A percentile compares a stretch with the other conserved stretches of the same genome.
Conservation (phyloP, 2,329 filamentous ascomycete species). For the Byssoonygena ceratinophila region DNA sequence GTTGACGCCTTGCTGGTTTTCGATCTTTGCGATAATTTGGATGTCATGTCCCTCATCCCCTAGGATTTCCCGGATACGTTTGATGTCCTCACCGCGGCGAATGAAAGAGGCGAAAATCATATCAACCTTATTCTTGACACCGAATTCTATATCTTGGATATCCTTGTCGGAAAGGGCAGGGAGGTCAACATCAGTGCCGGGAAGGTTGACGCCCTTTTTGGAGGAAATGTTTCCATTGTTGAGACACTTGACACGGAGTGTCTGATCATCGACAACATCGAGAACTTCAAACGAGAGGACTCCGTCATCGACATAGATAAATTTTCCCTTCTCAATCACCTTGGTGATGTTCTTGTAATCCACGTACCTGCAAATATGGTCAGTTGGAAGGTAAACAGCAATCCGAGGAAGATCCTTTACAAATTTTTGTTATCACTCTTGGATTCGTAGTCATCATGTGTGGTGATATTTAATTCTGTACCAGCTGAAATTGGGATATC, state of each 20-base stretch:
- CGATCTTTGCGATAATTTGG: conserved; percentile 99
- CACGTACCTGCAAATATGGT: conserved; percentile 57
- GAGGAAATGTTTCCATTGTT: conserved; percentile 99
- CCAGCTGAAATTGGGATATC: conserved; percentile 76
- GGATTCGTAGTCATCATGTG: conserved; percentile 82
- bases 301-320: conserved; percentile 97
- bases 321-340: conserved; percentile 81
- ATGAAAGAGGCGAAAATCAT: conserved; percentile 99
- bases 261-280: conserved; percentile 78
- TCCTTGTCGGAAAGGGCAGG: conserved; percentile 97
- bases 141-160: conserved; percentile 83
- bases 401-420: conserved; percentile 44
- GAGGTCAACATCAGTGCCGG: conserved; percentile 96
- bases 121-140: conserved; percentile 97
- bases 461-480: conserved; percentile 86
- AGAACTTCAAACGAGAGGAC: conserved; percentile 94
- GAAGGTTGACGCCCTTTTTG: conserved; percentile 98
- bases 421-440: conserved; percentile 84
- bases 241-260: conserved; percentile 70
- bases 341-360: conserved; percentile 99
- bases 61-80: conserved; percentile 79
- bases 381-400: neutral
- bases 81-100: conserved; percentile 85
- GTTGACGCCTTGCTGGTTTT: conserved; percentile 99
- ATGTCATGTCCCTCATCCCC: conserved; percentile 89